Evolutionary conservation across 1,284 basidiomycete genomes (phyloP), one percentile per base, ranked within the genome.

Genomic region (Ceratobasidium sp.): DNA sequence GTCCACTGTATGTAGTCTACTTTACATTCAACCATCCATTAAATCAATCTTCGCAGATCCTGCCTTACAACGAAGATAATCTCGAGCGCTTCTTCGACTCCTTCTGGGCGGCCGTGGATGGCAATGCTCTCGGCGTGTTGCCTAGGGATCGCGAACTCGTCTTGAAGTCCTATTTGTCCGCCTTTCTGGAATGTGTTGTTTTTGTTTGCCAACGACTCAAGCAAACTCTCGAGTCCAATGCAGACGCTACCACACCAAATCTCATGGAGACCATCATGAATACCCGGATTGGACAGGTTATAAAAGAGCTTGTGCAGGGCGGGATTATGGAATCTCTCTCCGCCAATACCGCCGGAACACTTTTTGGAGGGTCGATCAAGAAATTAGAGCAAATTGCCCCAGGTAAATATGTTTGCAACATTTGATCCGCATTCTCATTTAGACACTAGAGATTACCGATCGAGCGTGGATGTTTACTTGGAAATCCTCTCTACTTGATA

Each of bases 71-170:
- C 1, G 65, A 90, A 0, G 81, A 77, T 83, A 81, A 81, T 0
- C 81, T 84, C 38, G 64, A 80, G 0, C 86, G 88, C n/a, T 84
- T 97, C 46, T 92, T 95, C 82, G 84, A 86, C 0, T 90, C 93
- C 0, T 91, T 97, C 81, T 96, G 94, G 93, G 89, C 90, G 10
- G 93, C 93, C 0, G 84, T 94, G 0, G 90, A 92, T 67, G 90
- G 90, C 15, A 89, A 90, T 23, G 90, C 91, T 0, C 85, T 94
- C 9, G 89, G 85, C 80, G 87, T 87, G 23, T 86, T 89, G 10
- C 87, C 90, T 77, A 88, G 89, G 33, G 83, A 86, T 1, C 83
- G 86, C 17, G 86, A 88, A 0, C 87, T 88, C 57, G 79, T 81
- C 15, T 85, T 87, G 0, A 81, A 81, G 15, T 91, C 93, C 0